Base-by-base conservation (phyloP, 176 grass and related monocot genomes). In the Carex scoparia region DNA sequence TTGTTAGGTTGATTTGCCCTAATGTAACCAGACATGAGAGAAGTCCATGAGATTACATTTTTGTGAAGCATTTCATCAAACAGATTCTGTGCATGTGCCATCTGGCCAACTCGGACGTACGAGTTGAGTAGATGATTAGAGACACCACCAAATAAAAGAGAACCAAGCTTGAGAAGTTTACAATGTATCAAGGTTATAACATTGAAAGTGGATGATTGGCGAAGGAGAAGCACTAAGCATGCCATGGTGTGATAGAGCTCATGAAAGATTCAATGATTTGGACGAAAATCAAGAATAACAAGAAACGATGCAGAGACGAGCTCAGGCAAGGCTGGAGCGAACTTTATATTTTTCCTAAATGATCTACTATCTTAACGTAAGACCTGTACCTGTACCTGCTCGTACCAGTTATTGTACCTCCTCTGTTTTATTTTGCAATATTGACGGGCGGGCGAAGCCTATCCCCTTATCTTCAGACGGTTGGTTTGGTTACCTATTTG, bases 41-140 rank as follows among this genome's bases (percentile, higher is more conserved):
- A 90, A 32, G 92, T 94, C 90, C 92, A 97, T 70, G 94, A 89
- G 5, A 97, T 69, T 10, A 97, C 88, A 28, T 97, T 84, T 27
- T 57, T 81, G 4, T 71, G 58, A 23, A 0, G 83, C 87, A 97
- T 94, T 87, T 84, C 88, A 30, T 92, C 92, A 64, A 97, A 89
- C 92, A 97, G 33, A 51, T 83, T 56, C 51, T 73, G 85, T n/a
- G 90, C 94, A 56, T 23, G 3, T 3, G 31, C 4, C 23, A 72
- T 84, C 54, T 54, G 79, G 4, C 85, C 60, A 73, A 88, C 80
- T 48, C 94, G 65, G 19, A 87, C 59, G 57, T 97, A 94, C 0
- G 83, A 87, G 0, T 82, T 85, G 53, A 97, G 76, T 72, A 97
- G 87, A 54, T 97, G 88, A 75, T 92, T 97, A 84, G 10, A 69